A percentile compares a stretch with the other conserved stretches of the same genome.
phyloP scores from a whole-genome alignment of 2,329 filamentous ascomycete species.

The Pseudogymnoascus sp. region DNA sequence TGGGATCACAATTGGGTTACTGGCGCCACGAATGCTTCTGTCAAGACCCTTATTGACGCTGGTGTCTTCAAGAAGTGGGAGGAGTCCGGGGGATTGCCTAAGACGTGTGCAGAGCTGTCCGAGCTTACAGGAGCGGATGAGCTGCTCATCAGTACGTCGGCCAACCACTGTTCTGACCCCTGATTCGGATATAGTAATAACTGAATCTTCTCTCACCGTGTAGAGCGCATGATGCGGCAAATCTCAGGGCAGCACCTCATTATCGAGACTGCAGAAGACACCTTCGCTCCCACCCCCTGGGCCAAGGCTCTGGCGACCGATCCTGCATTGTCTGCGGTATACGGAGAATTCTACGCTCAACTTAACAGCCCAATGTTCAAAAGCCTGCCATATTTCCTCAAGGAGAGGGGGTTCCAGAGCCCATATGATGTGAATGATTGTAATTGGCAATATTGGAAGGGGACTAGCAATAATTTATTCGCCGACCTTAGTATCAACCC shows the following conservation, averaged over 20 bases:
- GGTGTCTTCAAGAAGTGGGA: constrained; percentile 33
- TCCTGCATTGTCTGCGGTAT: constrained; percentile 26
- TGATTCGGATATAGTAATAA: constrained; percentile 17
- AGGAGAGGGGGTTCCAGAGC: constrained; percentile 29
- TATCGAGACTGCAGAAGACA: constrained; percentile 30
- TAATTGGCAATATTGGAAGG: constrained; percentile 31
- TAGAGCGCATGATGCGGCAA: constrained; percentile 30
- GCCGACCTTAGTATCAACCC: constrained; percentile 28
- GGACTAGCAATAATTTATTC: constrained; percentile 27
- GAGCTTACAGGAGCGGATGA: constrained; percentile 29
- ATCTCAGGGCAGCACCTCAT: constrained; percentile 32
- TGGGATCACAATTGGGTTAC: constrained; percentile 34
- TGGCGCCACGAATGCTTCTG: constrained; percentile 28
- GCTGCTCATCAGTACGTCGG: constrained; percentile 27
- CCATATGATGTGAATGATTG: constrained; percentile 28
- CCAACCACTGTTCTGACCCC: not conserved
- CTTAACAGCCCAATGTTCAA: constrained; percentile 29
- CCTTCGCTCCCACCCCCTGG: constrained; percentile 31
- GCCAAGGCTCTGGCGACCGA: constrained; percentile 27
- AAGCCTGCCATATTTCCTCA: constrained; percentile 29
- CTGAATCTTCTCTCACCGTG: not conserved
- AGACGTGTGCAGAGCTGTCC: constrained; percentile 29
- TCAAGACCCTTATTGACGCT: constrained; percentile 34
- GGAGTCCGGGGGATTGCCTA: constrained; percentile 25
- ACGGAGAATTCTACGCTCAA: constrained; percentile 30